phyloP scores from a whole-genome alignment of 371 early-diverging fungal genomes.

The Dichotomocladium elegans region DNA sequence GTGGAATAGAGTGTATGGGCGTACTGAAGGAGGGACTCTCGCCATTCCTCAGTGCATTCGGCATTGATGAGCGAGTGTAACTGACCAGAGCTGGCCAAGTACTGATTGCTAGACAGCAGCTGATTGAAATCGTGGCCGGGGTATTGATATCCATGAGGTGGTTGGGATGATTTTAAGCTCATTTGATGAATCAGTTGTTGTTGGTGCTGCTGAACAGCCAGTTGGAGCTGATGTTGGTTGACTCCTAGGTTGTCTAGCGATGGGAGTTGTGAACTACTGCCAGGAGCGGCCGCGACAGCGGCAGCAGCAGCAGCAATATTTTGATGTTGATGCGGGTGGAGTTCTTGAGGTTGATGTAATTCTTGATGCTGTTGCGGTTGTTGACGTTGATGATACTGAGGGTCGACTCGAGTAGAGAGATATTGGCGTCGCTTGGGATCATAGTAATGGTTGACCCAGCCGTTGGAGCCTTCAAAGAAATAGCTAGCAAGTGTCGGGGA shows the following conservation, averaged over 20 bases:
- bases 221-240: constrained; percentile 19
- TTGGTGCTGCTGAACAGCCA: constrained; percentile 28
- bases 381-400: constrained; percentile 32
- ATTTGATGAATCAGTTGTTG: constrained; percentile 13
- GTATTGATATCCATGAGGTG: constrained; percentile 14
- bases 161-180: constrained; percentile 12
- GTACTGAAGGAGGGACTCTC: constrained; percentile 62
- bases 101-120: constrained; percentile 16
- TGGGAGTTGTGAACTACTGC: constrained; percentile 1
- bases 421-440: constrained; percentile 39
- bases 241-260: constrained; percentile 11
- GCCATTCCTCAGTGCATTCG: constrained; percentile 42
- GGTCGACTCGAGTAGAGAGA: constrained; percentile 34
- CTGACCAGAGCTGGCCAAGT: constrained; percentile 1
- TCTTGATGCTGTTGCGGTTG: constrained; percentile 18
- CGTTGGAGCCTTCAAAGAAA: constrained; percentile 37
- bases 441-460: constrained; percentile 46
- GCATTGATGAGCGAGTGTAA: constrained; percentile 10
- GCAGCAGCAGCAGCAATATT: not conserved
- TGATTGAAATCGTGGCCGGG: constrained; percentile 12
- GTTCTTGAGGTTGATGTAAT: constrained; percentile 12
- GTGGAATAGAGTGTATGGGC: constrained; percentile 65
- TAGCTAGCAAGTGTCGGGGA: constrained; percentile 49
- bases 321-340: constrained; percentile 11
- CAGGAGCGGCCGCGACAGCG: constrained; percentile 17